These are phyloP conservation scores for Penicillium antarcticum DNA, from an alignment of 495 filamentous ascomycete species.

Conservation along the genomic window DNA sequence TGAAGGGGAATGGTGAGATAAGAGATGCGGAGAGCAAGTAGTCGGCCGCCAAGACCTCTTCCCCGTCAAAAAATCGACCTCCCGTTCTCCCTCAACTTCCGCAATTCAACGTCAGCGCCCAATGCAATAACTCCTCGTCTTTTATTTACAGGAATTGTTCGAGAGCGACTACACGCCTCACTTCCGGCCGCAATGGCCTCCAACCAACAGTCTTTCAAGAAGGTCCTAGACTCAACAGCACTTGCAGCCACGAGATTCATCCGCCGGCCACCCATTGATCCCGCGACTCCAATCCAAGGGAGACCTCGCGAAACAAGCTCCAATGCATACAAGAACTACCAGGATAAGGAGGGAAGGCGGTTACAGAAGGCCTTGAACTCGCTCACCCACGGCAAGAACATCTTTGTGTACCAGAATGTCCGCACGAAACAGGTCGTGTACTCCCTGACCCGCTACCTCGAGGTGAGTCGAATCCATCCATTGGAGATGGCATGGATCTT, in stretches of 20 bases:
- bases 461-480: constrained; percentile 48
- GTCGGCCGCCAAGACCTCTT: constrained; percentile 21
- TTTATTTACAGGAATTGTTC: not conserved
- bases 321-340: constrained; percentile 41
- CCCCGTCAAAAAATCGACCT: constrained; percentile 35
- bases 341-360: constrained; percentile 36
- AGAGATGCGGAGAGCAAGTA: constrained; percentile 27
- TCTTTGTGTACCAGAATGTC: constrained; percentile 82
- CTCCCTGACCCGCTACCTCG: constrained; percentile 64
- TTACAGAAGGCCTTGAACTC: constrained; percentile 47
- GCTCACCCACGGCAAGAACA: constrained; percentile 59
- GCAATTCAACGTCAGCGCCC: constrained; percentile 13
- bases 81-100: constrained; percentile 14
- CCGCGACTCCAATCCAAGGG: constrained; percentile 38
- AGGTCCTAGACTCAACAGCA: constrained; percentile 46
- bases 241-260: constrained; percentile 39
- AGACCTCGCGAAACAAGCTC: constrained; percentile 32
- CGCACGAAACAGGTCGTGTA: constrained; percentile 81
- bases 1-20: constrained; percentile 1
- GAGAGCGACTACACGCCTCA: constrained; percentile 7
- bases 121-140: constrained; percentile 11
- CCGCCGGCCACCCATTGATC: constrained; percentile 39
- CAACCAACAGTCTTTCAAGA: constrained; percentile 32
- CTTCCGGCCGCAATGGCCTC: constrained; percentile 43
- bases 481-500: not conserved